Evolutionary conservation across 1,284 basidiomycete species (phyloP), one percentile per base, ranked within the genome.

Genomic region (Amylostereum areolatum): DNA sequence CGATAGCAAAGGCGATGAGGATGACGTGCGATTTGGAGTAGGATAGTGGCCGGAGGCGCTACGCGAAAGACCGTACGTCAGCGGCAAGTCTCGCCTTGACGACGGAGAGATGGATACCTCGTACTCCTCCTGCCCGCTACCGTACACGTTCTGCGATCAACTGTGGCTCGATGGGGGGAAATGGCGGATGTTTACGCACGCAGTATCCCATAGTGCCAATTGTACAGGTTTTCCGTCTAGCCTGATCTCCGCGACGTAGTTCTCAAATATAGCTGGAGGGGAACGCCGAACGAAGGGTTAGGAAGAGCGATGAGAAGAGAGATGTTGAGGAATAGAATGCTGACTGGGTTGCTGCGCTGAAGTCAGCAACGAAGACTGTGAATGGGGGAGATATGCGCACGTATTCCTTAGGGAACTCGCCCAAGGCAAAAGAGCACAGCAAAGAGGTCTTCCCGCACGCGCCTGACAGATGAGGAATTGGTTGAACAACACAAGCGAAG

Each of bases 1-100:
- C 96, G 64, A 99, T 86, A 42, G 92, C 82, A 64, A 96, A 99
- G 25, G 94, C 95, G 62, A 99, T 98, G 56, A 99, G 81, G 66
- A 99, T 97, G 62, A 99, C 92, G 69, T 99, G 96, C 49, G 96
- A 96, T 74, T 97, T 93, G 44, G 94, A 94, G 70, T 98, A 98
- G 28, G 93, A 97, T 66, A 99, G 83, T 31, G 95, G 95, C 56
- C 95, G 85, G 63, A 97, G 75, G 55, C 92, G 87, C 87, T 93
- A 62, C 24, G 31, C n/a, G n/a, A 24, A 48, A 31, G 4, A 24
- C 3, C 9, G 24, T 36, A 41, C 34, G 45, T 44, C 12, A 8
- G 29, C 11, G 40, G 29, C 29, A 39, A 24, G 31, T 50, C 37
- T 27, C 34, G 43, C 3, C 45, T 2, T n/a, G 12, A 43, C 7